Evolutionary conservation across 2,329 filamentous ascomycete genomes (phyloP), one percentile per base, ranked within the genome.

Genomic region (Shiraia sp.): DNA sequence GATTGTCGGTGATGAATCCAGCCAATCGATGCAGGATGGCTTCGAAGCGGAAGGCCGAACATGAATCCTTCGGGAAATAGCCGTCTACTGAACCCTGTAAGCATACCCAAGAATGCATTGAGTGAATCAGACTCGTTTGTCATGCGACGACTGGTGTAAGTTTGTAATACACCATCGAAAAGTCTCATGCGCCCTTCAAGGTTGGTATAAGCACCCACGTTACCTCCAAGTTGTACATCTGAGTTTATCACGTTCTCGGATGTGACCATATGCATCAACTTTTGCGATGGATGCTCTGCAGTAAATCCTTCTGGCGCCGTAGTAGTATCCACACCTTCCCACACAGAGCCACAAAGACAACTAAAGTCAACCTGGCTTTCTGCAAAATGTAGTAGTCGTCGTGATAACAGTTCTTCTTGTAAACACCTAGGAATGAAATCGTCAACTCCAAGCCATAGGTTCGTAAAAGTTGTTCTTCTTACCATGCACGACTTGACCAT

Each of bases 31-130:
- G n/a, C n/a, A n/a, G n/a, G n/a, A n/a, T n/a, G n/a, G n/a, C n/a
- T 29, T n/a, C 3, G 23, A 15, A 39, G 17, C 1, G 36, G 36
- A 25, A 39, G 36, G 5, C 36, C 27, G 13, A 22, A 15, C 4
- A 14, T 9, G 17, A 39, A 39, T n/a, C 36, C 36, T 12, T 31
- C 15, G 19, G 26, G 36, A 13, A 39, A 39, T 5, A 39, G 36
- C 4, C 17, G 36, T n/a, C 36, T 14, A 13, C 23, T 14, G 16
- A 39, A 29, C 14, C 27, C 27, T 10, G 36, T 29, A 9, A 39
- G 36, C 36, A 39, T 39, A 22, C 36, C 36, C 23, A 39, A 24
- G 25, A 39, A 39, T 17, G 36, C 36, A 16, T 39, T 39, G 3
- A 39, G 26, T 10, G 36, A 39, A 24, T 39, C 36, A 24, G 13